Evolutionary conservation across 2,329 filamentous ascomycete species (phyloP), one percentile per base, ranked within the genome.

Genomic region (Pseudogymnoascus sp.): DNA sequence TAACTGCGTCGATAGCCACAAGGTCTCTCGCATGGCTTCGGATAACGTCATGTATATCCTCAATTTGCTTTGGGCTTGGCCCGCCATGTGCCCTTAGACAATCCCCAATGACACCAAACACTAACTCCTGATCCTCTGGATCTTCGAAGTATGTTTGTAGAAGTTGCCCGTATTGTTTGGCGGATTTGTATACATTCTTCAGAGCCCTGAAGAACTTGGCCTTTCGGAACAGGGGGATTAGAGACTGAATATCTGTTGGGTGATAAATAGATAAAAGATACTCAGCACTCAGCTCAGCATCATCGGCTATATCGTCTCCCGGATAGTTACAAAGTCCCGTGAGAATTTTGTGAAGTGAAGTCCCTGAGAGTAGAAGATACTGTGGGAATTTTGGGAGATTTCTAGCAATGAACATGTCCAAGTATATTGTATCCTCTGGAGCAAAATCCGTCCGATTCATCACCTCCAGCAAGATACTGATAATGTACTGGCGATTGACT

Each of bases 351-450:
- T 92, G 90, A 0, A 99, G 79, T 1, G 89, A 88, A 2, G 90
- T 92, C 15, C 92, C 94, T 0, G 93, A 89, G 54, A 99, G 84
- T 9, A 97, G 82, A 59, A 99, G 86, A 70, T 97, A 97, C 71
- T 97, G 93, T 0, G 92, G 92, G 70, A 96, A 99, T 73, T 99
- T 99, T 3, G 95, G 90, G 58, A 99, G 77, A 71, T 96, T 99
- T 61, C 94, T 86, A 15, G 94, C 93, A 71, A 99, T 89, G 71
- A 99, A 99, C 92, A 99, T 99, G 74, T 99, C 92, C 47, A 99
- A 82, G 73, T 96, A 99, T 61, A 99, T 90, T 10, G 89, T 92
- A 70, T 97, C 92, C 64, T 89, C 84, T 0, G 86, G 75, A 0
- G 85, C 83, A 73, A 96, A 97, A 54, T 89, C 84, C 3, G 81